Conservation (phyloP, 495 filamentous ascomycete genomes). For the Terfezia claveryi region DNA sequence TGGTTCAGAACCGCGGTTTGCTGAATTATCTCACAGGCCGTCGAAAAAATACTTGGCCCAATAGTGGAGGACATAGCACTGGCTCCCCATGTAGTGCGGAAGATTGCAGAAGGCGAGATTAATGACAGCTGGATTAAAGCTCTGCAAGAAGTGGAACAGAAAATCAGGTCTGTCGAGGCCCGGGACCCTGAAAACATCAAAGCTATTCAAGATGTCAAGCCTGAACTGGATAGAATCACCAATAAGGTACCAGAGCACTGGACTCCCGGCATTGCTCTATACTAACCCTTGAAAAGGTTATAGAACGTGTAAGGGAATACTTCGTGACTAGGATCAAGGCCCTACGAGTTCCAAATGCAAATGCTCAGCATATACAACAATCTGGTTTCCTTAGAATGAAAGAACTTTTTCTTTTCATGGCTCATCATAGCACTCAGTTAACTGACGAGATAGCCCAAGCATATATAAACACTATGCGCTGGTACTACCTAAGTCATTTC, state of each 20-base stretch:
- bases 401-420: slow-evolving; percentile 66
- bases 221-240: slow-evolving; percentile 59
- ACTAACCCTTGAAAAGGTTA: slow-evolving; percentile 31
- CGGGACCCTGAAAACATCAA: slow-evolving; percentile 42
- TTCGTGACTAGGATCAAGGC: slow-evolving; percentile 85
- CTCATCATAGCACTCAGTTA: slow-evolving; percentile 50
- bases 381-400: slow-evolving; percentile 69
- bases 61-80: slow-evolving; percentile 81
- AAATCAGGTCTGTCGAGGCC: slow-evolving; percentile 45
- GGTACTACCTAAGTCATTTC: slow-evolving; percentile 91
- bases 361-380: slow-evolving; percentile 88
- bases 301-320: slow-evolving; percentile 83
- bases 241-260: slow-evolving; percentile 37
- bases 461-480: slow-evolving; percentile 95
- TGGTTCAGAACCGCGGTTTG: background rate
- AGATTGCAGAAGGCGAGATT: slow-evolving; percentile 68
- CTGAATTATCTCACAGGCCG: slow-evolving; percentile 24
- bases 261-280: background rate
- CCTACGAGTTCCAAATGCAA: slow-evolving; percentile 77
- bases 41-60: slow-evolving; percentile 73
- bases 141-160: slow-evolving; percentile 62
- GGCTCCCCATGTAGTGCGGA: slow-evolving; percentile 55
- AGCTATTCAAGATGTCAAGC: slow-evolving; percentile 60
- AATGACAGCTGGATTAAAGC: slow-evolving; percentile 79
- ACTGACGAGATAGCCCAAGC: slow-evolving; percentile 77